Base-by-base conservation (phyloP, 208 protist genomes). In the Wallacemonas rigidus region DNA sequence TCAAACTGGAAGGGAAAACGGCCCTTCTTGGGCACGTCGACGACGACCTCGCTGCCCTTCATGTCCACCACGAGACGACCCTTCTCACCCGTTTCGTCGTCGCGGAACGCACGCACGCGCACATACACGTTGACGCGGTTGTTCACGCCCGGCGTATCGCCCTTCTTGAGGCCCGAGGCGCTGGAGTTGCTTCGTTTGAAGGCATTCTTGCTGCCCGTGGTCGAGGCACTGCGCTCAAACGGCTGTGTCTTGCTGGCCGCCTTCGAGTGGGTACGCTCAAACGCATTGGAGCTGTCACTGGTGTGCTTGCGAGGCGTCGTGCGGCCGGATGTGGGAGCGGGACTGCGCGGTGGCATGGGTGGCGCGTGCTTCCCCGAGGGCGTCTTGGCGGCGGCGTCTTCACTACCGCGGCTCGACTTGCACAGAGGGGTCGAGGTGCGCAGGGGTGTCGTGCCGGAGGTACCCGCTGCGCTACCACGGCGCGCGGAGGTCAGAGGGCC, bases 1-100 rank as follows among this genome's bases (percentile, higher is more conserved):
- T 98, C 96, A 74, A 98, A 98, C 8, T 83, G 87, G 76, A 98
- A 98, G 7, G 79, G 80, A 76, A 89, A 90, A 43, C 69, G 63
- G 43, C 86, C 84, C 77, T 93, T 93, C 74, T 89, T 85, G 36
- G 87, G 86, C 47, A 92, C 90, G 26, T 73, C 57, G 36, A 95
- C 79, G 48, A 86, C 80, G 50, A 93, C 86, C 38, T 82, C 89
- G 26, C 86, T 71, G 60, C 88, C 87, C 60, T 87, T 82, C 87
- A 92, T 92, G 61, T 74, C 71, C 53, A 91, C 87, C 12, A 83
- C 86, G 3, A 88, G 75, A 69, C 81, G 74, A 26, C 47, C 63
- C 54, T 72, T 62, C 9, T 81, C 81, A n/a, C 74, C 85, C 9
- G 57, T 82, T 61, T 92, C 86, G 68, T 82, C 67, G 6, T 67